Conservation (phyloP, 371 early-diverging fungal species). For the Nematocida homosporus region DNA sequence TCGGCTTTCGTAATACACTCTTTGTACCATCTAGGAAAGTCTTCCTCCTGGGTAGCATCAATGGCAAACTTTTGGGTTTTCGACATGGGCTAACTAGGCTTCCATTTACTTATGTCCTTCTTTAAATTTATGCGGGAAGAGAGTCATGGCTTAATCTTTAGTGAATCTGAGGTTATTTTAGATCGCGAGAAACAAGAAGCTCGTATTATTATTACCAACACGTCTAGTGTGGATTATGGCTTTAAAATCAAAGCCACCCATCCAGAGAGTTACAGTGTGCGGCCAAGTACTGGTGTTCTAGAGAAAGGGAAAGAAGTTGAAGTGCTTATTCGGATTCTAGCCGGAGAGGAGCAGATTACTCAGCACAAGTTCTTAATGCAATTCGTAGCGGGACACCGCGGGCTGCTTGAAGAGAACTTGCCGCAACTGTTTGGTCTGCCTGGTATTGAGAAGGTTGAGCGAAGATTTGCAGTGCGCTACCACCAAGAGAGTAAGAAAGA, state of each 20-base stretch:
- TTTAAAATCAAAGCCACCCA: slow-evolving; percentile 50
- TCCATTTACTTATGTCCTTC: not conserved
- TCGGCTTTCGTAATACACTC: slow-evolving; percentile 82
- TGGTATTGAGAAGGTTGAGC: slow-evolving; percentile 22
- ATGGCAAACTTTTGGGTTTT: slow-evolving; percentile 76
- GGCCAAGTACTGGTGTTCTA: slow-evolving; percentile 30
- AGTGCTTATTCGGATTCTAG: not conserved
- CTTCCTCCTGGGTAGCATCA: slow-evolving; percentile 76
- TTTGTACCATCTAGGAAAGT: slow-evolving; percentile 67
- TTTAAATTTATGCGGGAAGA: not conserved
- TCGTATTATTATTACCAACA: slow-evolving; percentile 4
- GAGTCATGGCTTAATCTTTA: not conserved
- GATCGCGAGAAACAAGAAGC: not conserved
- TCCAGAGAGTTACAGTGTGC: slow-evolving; percentile 34
- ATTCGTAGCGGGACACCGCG: slow-evolving; percentile 1
- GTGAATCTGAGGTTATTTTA: not conserved
- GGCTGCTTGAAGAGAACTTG: slow-evolving; percentile 7
- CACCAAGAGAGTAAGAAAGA: not conserved
- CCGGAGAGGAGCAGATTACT: not conserved
- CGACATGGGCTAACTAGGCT: slow-evolving; percentile 24
- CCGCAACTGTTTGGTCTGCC: slow-evolving; percentile 19
- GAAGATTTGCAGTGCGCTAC: slow-evolving; percentile 9
- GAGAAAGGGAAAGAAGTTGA: not conserved
- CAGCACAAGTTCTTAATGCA: slow-evolving; percentile 45
- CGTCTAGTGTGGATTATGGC: slow-evolving; percentile 17